Base-by-base conservation (phyloP, 2,329 filamentous ascomycete genomes). In the Biscogniauxia marginata region DNA sequence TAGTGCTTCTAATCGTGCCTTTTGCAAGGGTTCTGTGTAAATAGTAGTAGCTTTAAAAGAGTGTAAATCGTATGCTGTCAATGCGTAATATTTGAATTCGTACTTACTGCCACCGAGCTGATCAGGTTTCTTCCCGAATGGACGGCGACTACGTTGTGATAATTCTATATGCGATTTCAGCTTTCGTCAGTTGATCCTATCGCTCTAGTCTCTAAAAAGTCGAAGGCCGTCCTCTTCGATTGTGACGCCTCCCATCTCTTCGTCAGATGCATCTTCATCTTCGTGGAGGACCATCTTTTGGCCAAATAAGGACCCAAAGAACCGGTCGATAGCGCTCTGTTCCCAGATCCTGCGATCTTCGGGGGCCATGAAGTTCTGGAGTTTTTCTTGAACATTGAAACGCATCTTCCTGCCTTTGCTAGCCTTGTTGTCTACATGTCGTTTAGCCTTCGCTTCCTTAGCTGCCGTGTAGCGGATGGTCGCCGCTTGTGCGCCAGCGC, bases 311-410 rank as follows among this genome's bases (percentile, higher is more conserved):
- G 87, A 88, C 13, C 86, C 86, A 70, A 93, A 93, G 72, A 93
- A 85, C 55, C 84, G 75, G 65, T 95, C 90, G 57, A 91, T 85
- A 54, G 93, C 91, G 57, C 84, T 82, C 63, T 88, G 85, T 59
- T 90, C 89, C 95, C 95, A 99, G 16, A 73, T 75, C 3, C 88
- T 82, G 52, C 90, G 80, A 70, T 96, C 90, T 71, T 97, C 91
- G 0, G 92, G 87, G 9, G 93, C 93, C 92, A 97, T 97, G 70
- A 98, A 98, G 73, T 97, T 97, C 76, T 96, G 91, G 68, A 99
- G 74, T 78, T 98, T 98, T 77, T 98, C 93, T 70, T 98, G 93
- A 52, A 97, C 91, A 16, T 90, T 95, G 74, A 93, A 99, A 43
- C 91, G 83, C 82, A 99, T 84, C 77, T 97, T 97, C 50, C 95